Conservation (phyloP, 495 filamentous ascomycete species). For the Hyaloscypha hepaticicola region DNA sequence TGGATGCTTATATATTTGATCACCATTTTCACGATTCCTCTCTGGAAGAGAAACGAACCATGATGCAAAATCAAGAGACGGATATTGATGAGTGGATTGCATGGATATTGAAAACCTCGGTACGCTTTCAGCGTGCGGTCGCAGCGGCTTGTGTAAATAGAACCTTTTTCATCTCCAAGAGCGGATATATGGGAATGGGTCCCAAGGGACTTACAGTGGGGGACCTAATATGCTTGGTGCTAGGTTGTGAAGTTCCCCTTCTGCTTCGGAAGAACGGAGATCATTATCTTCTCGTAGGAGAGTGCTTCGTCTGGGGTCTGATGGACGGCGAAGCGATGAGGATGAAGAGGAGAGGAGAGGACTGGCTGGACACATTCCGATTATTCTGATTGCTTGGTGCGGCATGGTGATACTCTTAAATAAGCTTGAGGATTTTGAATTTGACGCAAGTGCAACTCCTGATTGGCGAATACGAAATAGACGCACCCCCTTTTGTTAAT, state of each 20-base stretch:
- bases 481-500: too few relatives aligned
- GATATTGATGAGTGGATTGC: not conserved
- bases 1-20: not conserved
- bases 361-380: too few relatives aligned
- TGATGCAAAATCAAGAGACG: not conserved
- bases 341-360: too few relatives aligned
- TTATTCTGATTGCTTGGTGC: too few relatives aligned
- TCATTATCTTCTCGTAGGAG: constrained; percentile 1
- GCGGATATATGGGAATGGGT: constrained; percentile 17
- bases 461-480: too few relatives aligned
- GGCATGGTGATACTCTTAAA: too few relatives aligned
- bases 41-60: not conserved
- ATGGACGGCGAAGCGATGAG: constrained; percentile 19
- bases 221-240: constrained; percentile 11
- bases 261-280: constrained; percentile 4
- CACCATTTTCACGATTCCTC: not conserved
- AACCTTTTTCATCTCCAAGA: constrained; percentile 4
- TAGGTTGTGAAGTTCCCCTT: constrained; percentile 13
- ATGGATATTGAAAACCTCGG: not conserved
- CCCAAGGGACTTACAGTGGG: not conserved
- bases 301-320: constrained; percentile 16
- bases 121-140: not conserved
- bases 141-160: not conserved
- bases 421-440: too few relatives aligned
- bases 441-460: too few relatives aligned